Conservation (phyloP, 352 stramenopile species). For the Thalassiosira mediterranea region DNA sequence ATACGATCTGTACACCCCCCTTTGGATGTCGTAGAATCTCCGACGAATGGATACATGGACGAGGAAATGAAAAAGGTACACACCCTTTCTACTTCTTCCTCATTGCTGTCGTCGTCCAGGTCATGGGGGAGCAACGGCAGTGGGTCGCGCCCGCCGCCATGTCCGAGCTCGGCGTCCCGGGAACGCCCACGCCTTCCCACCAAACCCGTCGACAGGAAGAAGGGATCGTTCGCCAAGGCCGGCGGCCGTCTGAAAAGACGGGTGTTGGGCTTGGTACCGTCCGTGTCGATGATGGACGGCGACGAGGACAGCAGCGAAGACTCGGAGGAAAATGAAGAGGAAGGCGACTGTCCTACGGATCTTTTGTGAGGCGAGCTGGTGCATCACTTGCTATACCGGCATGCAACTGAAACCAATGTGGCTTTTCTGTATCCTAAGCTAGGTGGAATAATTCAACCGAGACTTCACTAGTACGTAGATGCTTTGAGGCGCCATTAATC, state of each 20-base stretch:
- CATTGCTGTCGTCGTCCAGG: constrained; percentile 35
- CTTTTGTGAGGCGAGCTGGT: too few species aligned
- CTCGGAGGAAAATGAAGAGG: constrained; percentile 28
- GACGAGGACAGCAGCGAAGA: constrained; percentile 38
- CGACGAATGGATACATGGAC: constrained; percentile 5
- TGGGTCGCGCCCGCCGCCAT: constrained; percentile 33
- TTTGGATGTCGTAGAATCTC: too few species aligned
- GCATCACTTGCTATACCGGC: too few species aligned
- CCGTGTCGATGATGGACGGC: constrained; percentile 51
- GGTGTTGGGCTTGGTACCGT: constrained; percentile 40
- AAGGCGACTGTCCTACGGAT: constrained; percentile 32
- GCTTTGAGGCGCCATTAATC: too few species aligned
- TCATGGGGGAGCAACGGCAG: constrained; percentile 43
- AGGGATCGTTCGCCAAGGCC: constrained; percentile 32
- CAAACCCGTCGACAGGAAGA: constrained; percentile 33
- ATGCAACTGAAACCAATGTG: too few species aligned
- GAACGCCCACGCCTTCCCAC: constrained; percentile 13
- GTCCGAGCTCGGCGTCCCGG: constrained; percentile 34
- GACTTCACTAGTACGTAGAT: too few species aligned
- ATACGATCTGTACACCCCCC: too few species aligned
- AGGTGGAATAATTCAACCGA: too few species aligned
- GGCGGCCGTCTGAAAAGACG: constrained; percentile 34
- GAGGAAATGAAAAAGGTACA: constrained; percentile 19
- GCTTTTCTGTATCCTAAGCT: too few species aligned
- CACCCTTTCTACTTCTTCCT: constrained; percentile 25